Percentiles rank a stretch among this genome's conserved stretches.
Evolutionary conservation across 2,329 filamentous ascomycete genomes (phyloP).

Genomic region (Annulohypoxylon truncatum): DNA sequence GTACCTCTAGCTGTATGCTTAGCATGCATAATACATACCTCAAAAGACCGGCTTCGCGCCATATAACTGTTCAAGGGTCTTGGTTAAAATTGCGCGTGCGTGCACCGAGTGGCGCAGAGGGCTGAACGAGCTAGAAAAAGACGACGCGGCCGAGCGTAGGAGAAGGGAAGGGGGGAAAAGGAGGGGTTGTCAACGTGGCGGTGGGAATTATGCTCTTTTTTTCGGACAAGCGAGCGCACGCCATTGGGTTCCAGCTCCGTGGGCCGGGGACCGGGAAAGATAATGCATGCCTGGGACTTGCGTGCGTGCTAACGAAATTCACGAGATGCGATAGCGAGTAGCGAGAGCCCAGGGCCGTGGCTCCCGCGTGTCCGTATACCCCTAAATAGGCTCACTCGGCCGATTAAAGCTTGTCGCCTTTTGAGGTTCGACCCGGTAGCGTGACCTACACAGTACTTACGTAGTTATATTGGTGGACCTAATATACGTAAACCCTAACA

Average conservation of each 20-base stretch:
- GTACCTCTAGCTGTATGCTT: constrained; percentile 8
- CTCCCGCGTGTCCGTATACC: constrained; percentile 18
- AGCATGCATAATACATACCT: constrained; percentile 3
- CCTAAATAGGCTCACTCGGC: constrained; percentile 28
- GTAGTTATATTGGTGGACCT: not conserved
- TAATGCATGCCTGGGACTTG: constrained; percentile 38
- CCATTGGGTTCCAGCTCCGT: constrained; percentile 44
- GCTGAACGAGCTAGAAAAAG: constrained; percentile 28
- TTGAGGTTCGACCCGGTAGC: constrained; percentile 10
- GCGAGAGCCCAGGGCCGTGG: constrained; percentile 26
- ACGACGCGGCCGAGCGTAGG: constrained; percentile 9
- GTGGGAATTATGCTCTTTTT: constrained; percentile 26
- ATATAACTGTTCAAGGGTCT: constrained; percentile 29
- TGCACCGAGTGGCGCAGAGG: constrained; percentile 20
- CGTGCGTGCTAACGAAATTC: constrained; percentile 34
- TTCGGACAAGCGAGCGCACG: constrained; percentile 41
- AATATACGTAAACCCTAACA: constrained; percentile 14
- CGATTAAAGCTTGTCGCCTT: constrained; percentile 28
- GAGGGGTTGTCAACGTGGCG: constrained; percentile 32
- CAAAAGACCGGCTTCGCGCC: constrained; percentile 6
- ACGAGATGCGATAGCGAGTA: constrained; percentile 17
- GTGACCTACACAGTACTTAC: not conserved
- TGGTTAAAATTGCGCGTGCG: not conserved
- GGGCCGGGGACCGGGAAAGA: constrained; percentile 39
- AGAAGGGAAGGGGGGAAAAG: constrained; percentile 29